Base-by-base conservation (phyloP, 768 basidiomycete genomes). In the Lactifluus piperatus region DNA sequence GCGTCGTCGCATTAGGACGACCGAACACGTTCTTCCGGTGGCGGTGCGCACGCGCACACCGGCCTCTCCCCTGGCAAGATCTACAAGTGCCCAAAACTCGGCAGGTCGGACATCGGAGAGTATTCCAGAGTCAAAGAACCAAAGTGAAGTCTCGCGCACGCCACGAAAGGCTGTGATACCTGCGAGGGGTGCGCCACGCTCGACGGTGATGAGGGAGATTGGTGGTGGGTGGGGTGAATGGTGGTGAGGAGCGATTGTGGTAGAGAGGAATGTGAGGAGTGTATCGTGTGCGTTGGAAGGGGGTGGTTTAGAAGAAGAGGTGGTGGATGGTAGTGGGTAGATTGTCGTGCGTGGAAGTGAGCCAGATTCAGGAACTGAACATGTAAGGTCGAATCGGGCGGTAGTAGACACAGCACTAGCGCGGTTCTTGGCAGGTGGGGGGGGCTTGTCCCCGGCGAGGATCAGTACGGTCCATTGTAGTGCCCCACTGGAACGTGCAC, bases 71-170 rank as follows among this genome's bases (percentile, higher is more conserved):
- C 76, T 83, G 20, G 81, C 68, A n/a, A 91, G 69, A 62, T 84
- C 80, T 46, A 76, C 74, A 24, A 85, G 70, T 3, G 82, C 71
- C 83, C 88, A 90, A 66, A 87, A 90, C 64, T 88, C 85, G 66
- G 85, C 88, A 2, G 86, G 86, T 62, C 85, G 86, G 66, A 79
- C 81, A 67, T 88, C 86, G 80, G 85, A 86, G 8, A 91, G 76
- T 16, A 91, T 76, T 6, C 87, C 88, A 24, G 75, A 73, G 41
- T 76, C 71, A 47, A 85, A 74, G 74, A 90, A 91, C 84, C 87
- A 87, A 41, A 91, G 72, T 47, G 77, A 84, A 1, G 86, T 86
- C 2, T 76, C 69, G 67, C 88, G 89, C 1, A 87, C 86, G n/a
- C 79, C 79, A 30, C 83, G 79, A 69, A 86, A 84, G 5, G 85